Evolutionary conservation across 805 yeast genomes (phyloP).

Genomic region (Candida vaughaniae): DNA sequence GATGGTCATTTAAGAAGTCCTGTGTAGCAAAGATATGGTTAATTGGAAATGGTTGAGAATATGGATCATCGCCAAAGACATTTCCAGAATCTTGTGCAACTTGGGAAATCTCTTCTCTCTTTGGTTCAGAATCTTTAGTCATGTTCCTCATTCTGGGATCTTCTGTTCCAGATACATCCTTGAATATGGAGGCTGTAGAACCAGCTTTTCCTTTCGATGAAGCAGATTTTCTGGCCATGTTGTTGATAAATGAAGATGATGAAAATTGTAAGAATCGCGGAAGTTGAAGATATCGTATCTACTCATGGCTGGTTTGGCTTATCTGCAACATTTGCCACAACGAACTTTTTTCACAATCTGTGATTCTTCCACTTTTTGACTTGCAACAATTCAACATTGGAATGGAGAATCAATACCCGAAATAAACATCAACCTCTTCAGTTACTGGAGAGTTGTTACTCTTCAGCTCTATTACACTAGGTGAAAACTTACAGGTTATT

Average conservation of each 20-base stretch:
- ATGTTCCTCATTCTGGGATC: conserved; percentile 6
- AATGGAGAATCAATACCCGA: too few relatives aligned
- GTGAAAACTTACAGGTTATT: too few relatives aligned
- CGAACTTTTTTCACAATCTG: too few relatives aligned
- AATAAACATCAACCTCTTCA: too few relatives aligned
- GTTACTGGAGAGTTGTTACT: too few relatives aligned
- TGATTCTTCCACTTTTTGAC: too few relatives aligned
- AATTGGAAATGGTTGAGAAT: conserved; percentile 20
- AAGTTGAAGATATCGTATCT: too few relatives aligned
- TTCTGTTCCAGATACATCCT: conserved; percentile 7
- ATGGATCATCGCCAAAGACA: conserved; percentile 17
- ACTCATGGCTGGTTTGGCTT: too few relatives aligned
- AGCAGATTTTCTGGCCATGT: conserved; percentile 11
- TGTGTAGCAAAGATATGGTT: conserved; percentile 30
- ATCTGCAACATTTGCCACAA: too few relatives aligned
- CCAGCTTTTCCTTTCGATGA: conserved; percentile 1
- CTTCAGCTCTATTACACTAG: too few relatives aligned
- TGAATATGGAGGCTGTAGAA: conserved; percentile 17
- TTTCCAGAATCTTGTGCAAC: background rate
- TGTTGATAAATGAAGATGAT: background rate
- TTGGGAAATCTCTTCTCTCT: background rate
- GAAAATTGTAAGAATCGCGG: too few relatives aligned
- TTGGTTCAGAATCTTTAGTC: conserved; percentile 1
- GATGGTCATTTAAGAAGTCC: conserved; percentile 36
- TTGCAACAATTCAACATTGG: too few relatives aligned